A percentile compares a stretch with the other conserved stretches of the same genome.
These are phyloP conservation scores for Teunomyces pallodes DNA, from an alignment of 805 yeast species.

Conservation along the genomic window DNA sequence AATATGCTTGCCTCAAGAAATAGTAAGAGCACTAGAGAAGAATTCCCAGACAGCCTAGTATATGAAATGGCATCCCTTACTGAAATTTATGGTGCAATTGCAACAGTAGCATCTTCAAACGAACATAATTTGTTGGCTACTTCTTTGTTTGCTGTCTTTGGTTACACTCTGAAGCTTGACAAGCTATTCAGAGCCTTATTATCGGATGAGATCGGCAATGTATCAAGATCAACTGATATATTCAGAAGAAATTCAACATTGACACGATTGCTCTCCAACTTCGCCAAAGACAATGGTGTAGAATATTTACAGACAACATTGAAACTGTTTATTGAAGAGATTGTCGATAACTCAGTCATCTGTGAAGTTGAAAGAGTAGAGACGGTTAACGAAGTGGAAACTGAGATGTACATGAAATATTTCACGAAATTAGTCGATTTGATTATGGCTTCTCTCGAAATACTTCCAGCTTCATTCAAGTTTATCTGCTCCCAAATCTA, in stretches of 20 bases:
- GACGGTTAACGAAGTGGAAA: conserved; percentile 30
- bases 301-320: conserved; percentile 54
- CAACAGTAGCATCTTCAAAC: conserved; percentile 60
- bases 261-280: conserved; percentile 69
- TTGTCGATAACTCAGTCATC: conserved; percentile 46
- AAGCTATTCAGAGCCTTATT: conserved; percentile 54
- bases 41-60: conserved; percentile 25
- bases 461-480: conserved; percentile 70
- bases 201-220: conserved; percentile 57
- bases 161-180: conserved; percentile 32
- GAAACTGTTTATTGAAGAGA: conserved; percentile 53
- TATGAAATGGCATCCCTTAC: conserved; percentile 32
- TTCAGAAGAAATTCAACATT: conserved; percentile 80
- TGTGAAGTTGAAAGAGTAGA: conserved; percentile 64
- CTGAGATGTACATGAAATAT: conserved; percentile 53
- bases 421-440: conserved; percentile 56
- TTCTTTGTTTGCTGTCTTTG: conserved; percentile 56
- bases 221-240: conserved; percentile 66
- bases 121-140: conserved; percentile 73
- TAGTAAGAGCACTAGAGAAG: conserved; percentile 20
- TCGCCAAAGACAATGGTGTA: conserved; percentile 65
- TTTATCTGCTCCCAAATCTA: conserved; percentile 68
- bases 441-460: conserved; percentile 52
- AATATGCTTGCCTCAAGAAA: conserved; percentile 51
- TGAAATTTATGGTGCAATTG: conserved; percentile 49